Percentiles rank a stretch among this genome's conserved stretches.
Conservation (phyloP, 2,329 filamentous ascomycete species). For the Escovopsis sp. region DNA sequence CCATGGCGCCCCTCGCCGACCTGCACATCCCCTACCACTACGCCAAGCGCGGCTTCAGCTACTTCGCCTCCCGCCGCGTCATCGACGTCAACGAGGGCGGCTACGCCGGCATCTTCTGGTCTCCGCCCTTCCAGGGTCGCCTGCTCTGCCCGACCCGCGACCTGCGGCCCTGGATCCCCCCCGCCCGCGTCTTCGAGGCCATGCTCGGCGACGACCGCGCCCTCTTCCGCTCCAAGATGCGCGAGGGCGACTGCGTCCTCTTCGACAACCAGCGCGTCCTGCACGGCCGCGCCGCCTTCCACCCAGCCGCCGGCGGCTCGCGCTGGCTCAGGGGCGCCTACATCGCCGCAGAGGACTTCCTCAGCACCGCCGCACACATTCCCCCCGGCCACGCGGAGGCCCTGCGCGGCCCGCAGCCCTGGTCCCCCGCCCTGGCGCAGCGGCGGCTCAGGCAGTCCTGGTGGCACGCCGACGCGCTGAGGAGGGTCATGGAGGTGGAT, state of each 20-base stretch:
- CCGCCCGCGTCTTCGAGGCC: conserved; percentile 40
- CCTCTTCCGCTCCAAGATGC: conserved; percentile 57
- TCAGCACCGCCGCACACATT: conserved; percentile 20
- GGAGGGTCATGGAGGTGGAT: conserved; percentile 11
- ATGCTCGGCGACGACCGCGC: conserved; percentile 42
- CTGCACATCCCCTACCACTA: conserved; percentile 50
- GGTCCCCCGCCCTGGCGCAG: conserved; percentile 13
- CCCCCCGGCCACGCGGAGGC: conserved; percentile 14
- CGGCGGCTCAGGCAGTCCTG: conserved; percentile 10
- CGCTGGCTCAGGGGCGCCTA: conserved; percentile 83
- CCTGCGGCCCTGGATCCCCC: conserved; percentile 28
- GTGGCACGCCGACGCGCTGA: conserved; percentile 15
- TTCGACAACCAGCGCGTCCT: conserved; percentile 81
- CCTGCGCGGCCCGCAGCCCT: conserved; percentile 11
- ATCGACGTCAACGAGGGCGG: conserved; percentile 21
- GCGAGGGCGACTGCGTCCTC: conserved; percentile 77
- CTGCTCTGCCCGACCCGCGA: conserved; percentile 17
- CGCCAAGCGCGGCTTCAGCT: conserved; percentile 48
- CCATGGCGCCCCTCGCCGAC: conserved; percentile 7
- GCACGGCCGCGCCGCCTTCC: conserved; percentile 69
- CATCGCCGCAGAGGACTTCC: conserved; percentile 40
- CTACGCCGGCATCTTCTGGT: conserved; percentile 38
- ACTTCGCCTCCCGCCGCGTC: conserved; percentile 43
- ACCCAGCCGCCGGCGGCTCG: conserved; percentile 42
- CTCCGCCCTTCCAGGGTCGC: conserved; percentile 62